Evolutionary conservation across 2,329 filamentous ascomycete species (phyloP), one percentile per base, ranked within the genome.

Genomic region (Alternaria brassicae): DNA sequence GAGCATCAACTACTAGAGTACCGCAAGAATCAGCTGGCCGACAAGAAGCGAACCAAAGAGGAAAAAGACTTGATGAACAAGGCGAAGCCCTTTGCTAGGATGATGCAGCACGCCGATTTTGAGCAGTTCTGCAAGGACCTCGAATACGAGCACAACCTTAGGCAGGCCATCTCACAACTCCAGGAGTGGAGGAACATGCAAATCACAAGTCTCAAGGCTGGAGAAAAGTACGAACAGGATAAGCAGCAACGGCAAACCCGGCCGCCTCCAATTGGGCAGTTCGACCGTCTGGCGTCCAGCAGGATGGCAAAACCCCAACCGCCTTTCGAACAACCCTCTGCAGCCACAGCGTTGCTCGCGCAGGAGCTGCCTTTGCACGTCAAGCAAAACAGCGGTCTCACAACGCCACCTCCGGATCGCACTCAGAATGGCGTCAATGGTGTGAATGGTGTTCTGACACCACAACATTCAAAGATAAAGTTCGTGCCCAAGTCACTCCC

Each of bases 11-110:
- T 99, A 27, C 83, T 99, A 4, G 94, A 99, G 56, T 99, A 99
- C 73, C 86, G 93, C 62, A 96, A 97, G 77, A 97, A 97, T 75
- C 90, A 87, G 25, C 91, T 92, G 50, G 78, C 89, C 4, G 95
- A 99, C 73, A 99, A 98, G 86, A 97, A 93, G 80, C 87, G 93
- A 32, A 96, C 92, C 0, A 98, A 98, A 74, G 95, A 99, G 75
- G 95, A 99, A 77, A 87, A 90, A 53, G 95, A 98, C 53, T 80
- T 98, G 13, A 79, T 97, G 15, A 94, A 94, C 79, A 97, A 96
- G 76, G 91, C 93, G 5, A 99, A 99, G 72, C 95, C 95, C 0
- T 97, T 97, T 72, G 94, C 93, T 3, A 88, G 94, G 40, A 96
- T 98, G 87, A 97, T 98, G 94, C 96, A 94, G 71, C 90, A 90